Evolutionary conservation across 768 basidiomycete genomes (phyloP).

Genomic region (Flagelloscypha sp.): DNA sequence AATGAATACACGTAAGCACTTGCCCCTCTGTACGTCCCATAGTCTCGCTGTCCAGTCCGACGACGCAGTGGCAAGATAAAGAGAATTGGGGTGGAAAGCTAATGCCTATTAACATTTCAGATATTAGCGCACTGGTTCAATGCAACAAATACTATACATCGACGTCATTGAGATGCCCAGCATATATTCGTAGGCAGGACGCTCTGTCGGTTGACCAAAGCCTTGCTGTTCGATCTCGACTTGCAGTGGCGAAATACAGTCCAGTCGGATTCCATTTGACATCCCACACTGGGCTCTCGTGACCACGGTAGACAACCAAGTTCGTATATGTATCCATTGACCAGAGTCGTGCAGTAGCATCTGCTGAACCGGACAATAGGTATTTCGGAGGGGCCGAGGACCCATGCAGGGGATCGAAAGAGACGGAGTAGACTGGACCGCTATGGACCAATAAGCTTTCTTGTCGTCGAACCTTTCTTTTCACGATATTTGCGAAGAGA

Average conservation of each 20-base stretch:
- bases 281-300: constrained; percentile 98
- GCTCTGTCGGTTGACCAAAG: constrained; percentile 94
- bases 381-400: constrained; percentile 80
- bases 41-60: constrained; percentile 92
- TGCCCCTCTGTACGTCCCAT: constrained; percentile 97
- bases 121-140: constrained; percentile 1
- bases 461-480: constrained; percentile 74
- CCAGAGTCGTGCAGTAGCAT: constrained; percentile 88
- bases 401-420: constrained; percentile 87
- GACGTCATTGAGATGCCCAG: constrained; percentile 94
- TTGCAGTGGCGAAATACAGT: constrained; percentile 95
- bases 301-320: constrained; percentile 88
- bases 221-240: constrained; percentile 88
- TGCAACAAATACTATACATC: constrained; percentile 55
- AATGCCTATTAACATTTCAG: constrained; percentile 54
- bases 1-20: constrained; percentile 90
- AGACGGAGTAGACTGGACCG: constrained; percentile 89
- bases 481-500: constrained; percentile 63
- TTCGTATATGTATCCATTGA: constrained; percentile 92
- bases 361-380: constrained; percentile 87
- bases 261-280: constrained; percentile 98
- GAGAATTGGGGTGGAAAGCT: constrained; percentile 93
- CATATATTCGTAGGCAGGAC: constrained; percentile 82
- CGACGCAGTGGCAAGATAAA: constrained; percentile 95
- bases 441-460: constrained; percentile 97